These are phyloP conservation scores for Morella rubra DNA, from an alignment of 306 rosid genomes.

Conservation along the genomic window DNA sequence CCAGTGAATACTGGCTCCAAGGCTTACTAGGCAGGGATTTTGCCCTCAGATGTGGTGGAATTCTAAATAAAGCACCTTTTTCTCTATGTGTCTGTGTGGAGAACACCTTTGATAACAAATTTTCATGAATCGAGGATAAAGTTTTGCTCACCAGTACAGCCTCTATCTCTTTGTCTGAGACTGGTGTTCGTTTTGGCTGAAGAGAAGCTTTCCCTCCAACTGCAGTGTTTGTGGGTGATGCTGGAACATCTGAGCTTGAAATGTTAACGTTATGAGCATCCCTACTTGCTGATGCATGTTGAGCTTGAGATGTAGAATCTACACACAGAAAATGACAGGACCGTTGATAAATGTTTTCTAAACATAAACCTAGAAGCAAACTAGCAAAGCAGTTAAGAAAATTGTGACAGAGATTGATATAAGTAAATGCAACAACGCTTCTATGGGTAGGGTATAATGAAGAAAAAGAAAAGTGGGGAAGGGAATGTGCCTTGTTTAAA, in stretches of 20 bases:
- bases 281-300: constrained; percentile 21
- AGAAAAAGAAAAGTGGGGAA: not conserved
- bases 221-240: constrained; percentile 26
- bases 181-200: constrained; percentile 34
- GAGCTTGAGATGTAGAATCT: constrained; percentile 29
- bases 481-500: not conserved
- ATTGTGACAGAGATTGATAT: not conserved
- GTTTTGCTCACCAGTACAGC: constrained; percentile 27
- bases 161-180: constrained; percentile 34
- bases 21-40: not conserved
- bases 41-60: not conserved
- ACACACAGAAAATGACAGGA: not conserved
- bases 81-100: not conserved
- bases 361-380: not conserved
- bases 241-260: constrained; percentile 35
- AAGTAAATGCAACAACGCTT: not conserved
- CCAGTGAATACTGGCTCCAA: not conserved
- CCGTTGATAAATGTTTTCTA: not conserved
- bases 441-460: not conserved
- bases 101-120: not conserved
- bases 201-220: constrained; percentile 37
- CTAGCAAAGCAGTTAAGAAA: not conserved
- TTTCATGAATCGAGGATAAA: not conserved
- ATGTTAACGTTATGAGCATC: not conserved
- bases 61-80: not conserved